A percentile compares a stretch with the other conserved stretches of the same genome.
These are phyloP conservation scores for Angomonas desouzai DNA, from an alignment of 208 protist species.

Conservation along the genomic window DNA sequence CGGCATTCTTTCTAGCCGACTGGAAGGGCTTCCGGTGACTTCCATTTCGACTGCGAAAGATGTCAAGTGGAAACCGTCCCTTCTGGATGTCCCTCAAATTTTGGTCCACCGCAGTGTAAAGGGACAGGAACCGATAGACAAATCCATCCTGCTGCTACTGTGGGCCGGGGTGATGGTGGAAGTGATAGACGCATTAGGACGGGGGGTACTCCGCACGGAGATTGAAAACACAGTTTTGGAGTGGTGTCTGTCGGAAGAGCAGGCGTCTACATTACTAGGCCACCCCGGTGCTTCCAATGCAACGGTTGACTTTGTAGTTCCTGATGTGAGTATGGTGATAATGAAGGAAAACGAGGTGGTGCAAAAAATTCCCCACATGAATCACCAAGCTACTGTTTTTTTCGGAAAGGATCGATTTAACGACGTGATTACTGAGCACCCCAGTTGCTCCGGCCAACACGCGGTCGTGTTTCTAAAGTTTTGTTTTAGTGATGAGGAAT, in stretches of 20 bases:
- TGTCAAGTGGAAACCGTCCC: constrained; percentile 67
- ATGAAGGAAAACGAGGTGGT: constrained; percentile 52
- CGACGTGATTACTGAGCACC: constrained; percentile 67
- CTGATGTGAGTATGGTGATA: constrained; percentile 44
- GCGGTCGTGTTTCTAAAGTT: constrained; percentile 69
- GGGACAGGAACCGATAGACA: constrained; percentile 18
- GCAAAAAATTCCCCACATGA: constrained; percentile 25
- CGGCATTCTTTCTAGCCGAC: constrained; percentile 39
- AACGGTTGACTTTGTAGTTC: constrained; percentile 31
- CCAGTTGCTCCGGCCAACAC: constrained; percentile 81
- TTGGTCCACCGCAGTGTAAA: constrained; percentile 47
- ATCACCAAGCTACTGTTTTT: constrained; percentile 51
- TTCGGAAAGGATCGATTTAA: constrained; percentile 63
- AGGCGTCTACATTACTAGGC: background rate
- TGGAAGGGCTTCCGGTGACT: constrained; percentile 37
- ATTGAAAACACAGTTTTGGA: background rate
- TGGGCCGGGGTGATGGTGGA: constrained; percentile 19
- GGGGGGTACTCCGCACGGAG: background rate
- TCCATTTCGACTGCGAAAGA: constrained; percentile 19
- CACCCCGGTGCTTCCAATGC: background rate
- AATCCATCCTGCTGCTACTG: constrained; percentile 9
- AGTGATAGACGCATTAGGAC: constrained; percentile 25
- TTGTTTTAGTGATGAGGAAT: constrained; percentile 19
- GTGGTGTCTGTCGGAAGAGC: background rate
- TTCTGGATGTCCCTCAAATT: constrained; percentile 70